Base-by-base conservation (phyloP, 2,329 filamentous ascomycete genomes). In the Aureobasidium sp. region DNA sequence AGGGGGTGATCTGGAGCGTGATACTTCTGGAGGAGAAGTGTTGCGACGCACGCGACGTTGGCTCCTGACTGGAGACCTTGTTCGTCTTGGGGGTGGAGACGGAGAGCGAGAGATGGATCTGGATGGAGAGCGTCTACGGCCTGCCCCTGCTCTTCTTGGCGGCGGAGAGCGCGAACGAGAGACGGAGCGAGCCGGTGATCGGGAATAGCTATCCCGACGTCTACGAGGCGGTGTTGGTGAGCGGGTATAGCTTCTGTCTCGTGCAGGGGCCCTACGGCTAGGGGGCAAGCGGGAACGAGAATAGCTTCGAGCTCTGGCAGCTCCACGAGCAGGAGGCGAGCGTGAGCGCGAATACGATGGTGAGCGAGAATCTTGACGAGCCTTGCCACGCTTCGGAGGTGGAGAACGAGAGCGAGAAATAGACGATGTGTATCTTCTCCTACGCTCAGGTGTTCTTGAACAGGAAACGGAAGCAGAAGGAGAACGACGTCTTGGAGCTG, bases 401-500 rank as follows among this genome's bases (percentile, higher is more conserved):
- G 64, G 62, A 15, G 68, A 64, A 42, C 64, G 69, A 62, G 66
- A 67, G 19, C 65, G 53, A 3, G 67, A 68, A 19, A 67, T 65
- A 27, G 66, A 67, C 11, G 60, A 37, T n/a, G 62, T 48, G 14
- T 42, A 37, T 40, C 58, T 60, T 39, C 68, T 54, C 33, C 68
- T 66, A 35, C 66, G 68, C 24, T 67, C 66, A 17, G 68, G 68
- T 33, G 71, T 69, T 19, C 66, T 69, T 5, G 72, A 73, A 22
- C 61, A 64, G 1, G 69, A 71, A 5, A 57, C 35, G 5, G 66
- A 66, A 37, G 48, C 53, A 29, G 61, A 64, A 22, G 50, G 31
- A 22, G 59, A 60, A 27, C 62, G 59, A 9, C 66, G 62, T 37
- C 60, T 62, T 24, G 63, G 56, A 17, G 40, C 39, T 2, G 59